These are phyloP conservation scores for Fusarium proliferatum DNA, from an alignment of 2,329 filamentous ascomycete species.

Conservation along the genomic window DNA sequence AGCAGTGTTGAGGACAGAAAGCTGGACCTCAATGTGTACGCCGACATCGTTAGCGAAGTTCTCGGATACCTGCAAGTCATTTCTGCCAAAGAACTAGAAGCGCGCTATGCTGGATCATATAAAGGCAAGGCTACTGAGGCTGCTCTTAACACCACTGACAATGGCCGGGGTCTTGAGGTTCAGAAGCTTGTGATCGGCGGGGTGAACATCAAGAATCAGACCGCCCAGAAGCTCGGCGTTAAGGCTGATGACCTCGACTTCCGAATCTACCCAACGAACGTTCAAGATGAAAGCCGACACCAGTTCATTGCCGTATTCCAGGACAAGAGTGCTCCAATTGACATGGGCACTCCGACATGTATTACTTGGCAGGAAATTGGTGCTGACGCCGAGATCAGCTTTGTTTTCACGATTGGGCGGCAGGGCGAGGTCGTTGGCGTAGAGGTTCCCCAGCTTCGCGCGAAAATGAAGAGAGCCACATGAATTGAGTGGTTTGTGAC, in stretches of 20 bases:
- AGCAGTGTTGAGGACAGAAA: constrained; percentile 26
- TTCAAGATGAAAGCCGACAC: constrained; percentile 26
- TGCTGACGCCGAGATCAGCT: constrained; percentile 5
- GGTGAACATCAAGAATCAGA: constrained; percentile 31
- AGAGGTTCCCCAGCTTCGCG: constrained; percentile 12
- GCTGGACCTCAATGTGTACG: constrained; percentile 50
- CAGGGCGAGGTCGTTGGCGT: not conserved
- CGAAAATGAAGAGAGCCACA: not conserved
- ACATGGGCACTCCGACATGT: constrained; percentile 50
- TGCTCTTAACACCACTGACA: constrained; percentile 24
- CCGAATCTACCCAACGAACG: constrained; percentile 48
- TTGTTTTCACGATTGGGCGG: constrained; percentile 9
- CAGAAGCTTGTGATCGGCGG: constrained; percentile 18
- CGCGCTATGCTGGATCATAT: constrained; percentile 23
- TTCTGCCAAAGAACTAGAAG: constrained; percentile 22
- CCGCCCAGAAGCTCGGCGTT: constrained; percentile 37
- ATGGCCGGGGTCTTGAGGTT: constrained; percentile 45
- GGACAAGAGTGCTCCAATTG: constrained; percentile 44
- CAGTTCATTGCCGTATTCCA: constrained; percentile 49
- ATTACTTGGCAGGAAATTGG: constrained; percentile 47
- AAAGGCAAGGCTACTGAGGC: not conserved
- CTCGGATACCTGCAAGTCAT: constrained; percentile 15
- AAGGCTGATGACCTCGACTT: constrained; percentile 42
- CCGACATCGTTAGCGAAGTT: constrained; percentile 46
- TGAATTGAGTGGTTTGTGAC: not conserved